Evolutionary conservation across 176 grass and related monocot genomes (phyloP), one percentile per base, ranked within the genome.

Genomic region (Microstegium vimineum): DNA sequence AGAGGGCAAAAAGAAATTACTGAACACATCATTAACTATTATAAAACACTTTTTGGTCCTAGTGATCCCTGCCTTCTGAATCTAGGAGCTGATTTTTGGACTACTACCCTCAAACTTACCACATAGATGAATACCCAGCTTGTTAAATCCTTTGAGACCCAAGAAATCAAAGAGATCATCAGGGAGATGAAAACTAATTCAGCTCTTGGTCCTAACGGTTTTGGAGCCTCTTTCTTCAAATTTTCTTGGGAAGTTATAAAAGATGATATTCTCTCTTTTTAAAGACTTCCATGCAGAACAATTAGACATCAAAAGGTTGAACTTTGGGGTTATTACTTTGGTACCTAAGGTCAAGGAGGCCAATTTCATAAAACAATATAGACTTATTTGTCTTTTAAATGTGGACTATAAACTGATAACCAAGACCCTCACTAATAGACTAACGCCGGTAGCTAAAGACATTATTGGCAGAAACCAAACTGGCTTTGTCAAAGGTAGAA

Each of bases 251-350:
- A 0, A 0, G 0, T 46, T 0, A n/a, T 79, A 0, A 65, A 49
- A 8, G 0, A 0, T 0, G 41, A 79, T 1, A 0, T n/a, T 9
- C 15, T 0, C 1, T 0, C 0, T 47, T 0, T 46, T 66, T 9
- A 0, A 33, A 2, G 40, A 64, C 0, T 79, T 45, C 0, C n/a
- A 78, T 4, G 0, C 0, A 13, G 25, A 8, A 0, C 20, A 4
- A 0, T 1, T 65, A 0, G 10, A 64, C 1, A 7, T 78, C 0
- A 31, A 5, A 0, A 31, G 76, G 5, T 1, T 65, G 0, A 45
- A 64, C 8, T 78, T 13, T 46, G 37, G 26, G 1, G 37, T 64
- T 0, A 33, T 64, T 0, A 77, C 35, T 2, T 4, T 77, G 0
- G 1, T 62, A 0, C 54, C 56, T 2, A 77, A 42, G 9, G 0